Evolutionary conservation across 2,329 filamentous ascomycete species (phyloP), one percentile per base, ranked within the genome.

Genomic region (Acrocalymma vagum): DNA sequence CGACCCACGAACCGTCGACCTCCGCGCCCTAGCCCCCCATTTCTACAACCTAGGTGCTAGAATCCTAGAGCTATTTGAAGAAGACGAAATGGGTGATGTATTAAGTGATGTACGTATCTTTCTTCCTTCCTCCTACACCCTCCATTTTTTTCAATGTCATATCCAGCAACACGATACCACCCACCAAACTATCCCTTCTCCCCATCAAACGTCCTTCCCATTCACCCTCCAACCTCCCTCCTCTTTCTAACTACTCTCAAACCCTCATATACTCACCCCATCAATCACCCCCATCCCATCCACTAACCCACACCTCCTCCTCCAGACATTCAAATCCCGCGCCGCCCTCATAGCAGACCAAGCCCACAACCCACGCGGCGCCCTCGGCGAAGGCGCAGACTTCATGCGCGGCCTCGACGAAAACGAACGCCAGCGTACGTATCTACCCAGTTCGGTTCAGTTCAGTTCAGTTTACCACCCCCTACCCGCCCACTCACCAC

Each of bases 371-470:
- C 87, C 87, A 3, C 84, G 86, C 8, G 86, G 87, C 10, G 86
- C 86, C 9, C 45, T 82, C 26, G 79, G 80, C 3, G 82, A 83
- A 32, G 76, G 85, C 2, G 85, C 85, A 42, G 92, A 96, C 55
- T 97, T 97, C 58, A 75, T 96, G 58, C 79, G 88, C 20, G 91
- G 92, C 0, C 70, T 99, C 40, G 94, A 97, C 62, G 92, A 97
- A 74, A 91, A 85, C 70, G 94, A 99, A 75, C 81, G 92, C 55
- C 80, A 80, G 45, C 61, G 82, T 84, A 63, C 63, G 76, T 71
- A 10, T 14, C 9, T n/a, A 22, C 3, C 11, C 29, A 22, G 9
- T 4, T 23, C 13, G 25, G 15, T 13, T 24, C 21, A 13, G n/a
- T n/a, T n/a, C n/a, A n/a, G n/a, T n/a, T n/a, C n/a, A n/a, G n/a